Conservation (phyloP, 179 eudicot genomes). For the Amaranthus tricolor region DNA sequence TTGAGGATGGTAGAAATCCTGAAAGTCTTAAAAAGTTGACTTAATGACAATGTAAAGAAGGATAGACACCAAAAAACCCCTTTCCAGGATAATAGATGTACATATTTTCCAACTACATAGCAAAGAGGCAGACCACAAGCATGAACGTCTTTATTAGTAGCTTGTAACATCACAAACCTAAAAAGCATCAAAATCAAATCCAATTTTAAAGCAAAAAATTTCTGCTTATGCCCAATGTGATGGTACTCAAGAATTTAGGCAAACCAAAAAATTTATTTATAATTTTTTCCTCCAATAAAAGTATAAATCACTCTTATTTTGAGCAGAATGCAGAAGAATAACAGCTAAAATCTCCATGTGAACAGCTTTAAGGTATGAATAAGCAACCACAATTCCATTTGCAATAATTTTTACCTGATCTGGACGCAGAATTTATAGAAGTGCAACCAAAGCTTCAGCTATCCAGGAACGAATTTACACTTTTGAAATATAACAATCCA, state of each 20-base stretch:
- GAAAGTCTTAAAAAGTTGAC: background rate
- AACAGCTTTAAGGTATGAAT: background rate
- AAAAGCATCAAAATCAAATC: background rate
- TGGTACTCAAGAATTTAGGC: background rate
- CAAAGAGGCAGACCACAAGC: background rate
- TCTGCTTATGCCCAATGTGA: background rate
- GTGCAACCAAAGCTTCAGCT: background rate
- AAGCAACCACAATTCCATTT: background rate
- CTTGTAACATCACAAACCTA: background rate
- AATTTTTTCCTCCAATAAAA: background rate
- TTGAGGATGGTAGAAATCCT: background rate
- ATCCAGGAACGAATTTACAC: background rate
- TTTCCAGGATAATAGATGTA: background rate
- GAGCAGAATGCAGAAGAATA: background rate
- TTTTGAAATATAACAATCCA: background rate
- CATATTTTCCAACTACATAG: background rate
- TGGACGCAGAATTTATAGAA: background rate
- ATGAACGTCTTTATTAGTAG: slow-evolving; percentile 8
- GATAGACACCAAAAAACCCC: background rate
- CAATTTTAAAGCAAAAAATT: background rate
- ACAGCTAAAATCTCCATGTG: background rate
- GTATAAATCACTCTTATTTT: background rate
- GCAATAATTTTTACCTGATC: background rate
- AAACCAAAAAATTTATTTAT: background rate
- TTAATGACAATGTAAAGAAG: background rate